Conservation (phyloP, 768 basidiomycete genomes). For the Infundibulicybe gibba region DNA sequence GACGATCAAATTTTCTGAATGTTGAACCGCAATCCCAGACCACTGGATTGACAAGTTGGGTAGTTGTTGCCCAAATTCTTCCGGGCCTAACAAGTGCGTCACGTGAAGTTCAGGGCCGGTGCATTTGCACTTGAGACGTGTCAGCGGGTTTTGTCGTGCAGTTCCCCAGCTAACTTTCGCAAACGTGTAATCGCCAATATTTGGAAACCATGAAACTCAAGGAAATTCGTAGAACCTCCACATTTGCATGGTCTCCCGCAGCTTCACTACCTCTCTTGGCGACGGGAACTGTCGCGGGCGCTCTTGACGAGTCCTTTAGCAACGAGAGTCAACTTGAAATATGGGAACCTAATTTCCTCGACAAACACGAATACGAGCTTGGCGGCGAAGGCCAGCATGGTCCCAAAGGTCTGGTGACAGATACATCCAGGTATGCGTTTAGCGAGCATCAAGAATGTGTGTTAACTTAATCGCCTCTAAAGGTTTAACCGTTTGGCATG, state of each 20-base stretch:
- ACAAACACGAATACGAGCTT: conserved; percentile 66
- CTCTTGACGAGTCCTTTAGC: conserved; percentile 95
- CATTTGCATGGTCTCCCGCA: conserved; percentile 78
- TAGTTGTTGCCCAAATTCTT: neutral
- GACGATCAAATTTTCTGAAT: too few relatives aligned
- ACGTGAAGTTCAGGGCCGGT: conserved; percentile 3
- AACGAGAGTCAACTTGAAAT: conserved; percentile 94
- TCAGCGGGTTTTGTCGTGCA: neutral
- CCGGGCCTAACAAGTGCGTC: neutral
- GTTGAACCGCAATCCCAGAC: too few relatives aligned
- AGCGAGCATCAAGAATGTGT: neutral
- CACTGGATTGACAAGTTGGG: too few relatives aligned
- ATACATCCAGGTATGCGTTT: conserved; percentile 57
- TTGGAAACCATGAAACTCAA: conserved; percentile 56
- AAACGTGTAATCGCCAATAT: conserved; percentile 6
- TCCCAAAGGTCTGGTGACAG: conserved; percentile 65
- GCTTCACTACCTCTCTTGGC: conserved; percentile 79
- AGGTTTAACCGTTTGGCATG: conserved; percentile 96
- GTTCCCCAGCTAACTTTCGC: conserved; percentile 1
- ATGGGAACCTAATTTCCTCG: conserved; percentile 88
- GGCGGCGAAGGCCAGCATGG: conserved; percentile 57
- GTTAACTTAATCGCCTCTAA: neutral
- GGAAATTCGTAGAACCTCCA: conserved; percentile 75
- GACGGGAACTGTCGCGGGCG: conserved; percentile 92
- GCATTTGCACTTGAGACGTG: neutral